These are phyloP conservation scores for Triticum dicoccoides DNA, from an alignment of 176 grass and related monocot genomes.

Conservation along the genomic window DNA sequence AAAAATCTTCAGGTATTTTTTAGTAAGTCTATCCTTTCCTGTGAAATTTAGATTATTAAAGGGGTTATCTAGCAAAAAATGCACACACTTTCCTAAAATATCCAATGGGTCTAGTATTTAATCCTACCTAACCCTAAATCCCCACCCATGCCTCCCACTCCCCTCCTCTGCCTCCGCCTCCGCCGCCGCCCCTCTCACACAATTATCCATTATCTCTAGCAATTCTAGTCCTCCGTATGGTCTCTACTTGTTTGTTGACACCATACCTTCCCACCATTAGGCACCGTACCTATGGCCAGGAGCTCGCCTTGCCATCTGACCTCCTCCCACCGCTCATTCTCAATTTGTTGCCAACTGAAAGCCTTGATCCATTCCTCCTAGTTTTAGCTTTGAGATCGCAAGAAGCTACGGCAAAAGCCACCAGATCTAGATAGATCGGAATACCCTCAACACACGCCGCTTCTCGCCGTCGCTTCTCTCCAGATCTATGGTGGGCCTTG, in stretches of 20 bases:
- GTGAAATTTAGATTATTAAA: background rate
- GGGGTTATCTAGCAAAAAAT: background rate
- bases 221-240: background rate
- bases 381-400: background rate
- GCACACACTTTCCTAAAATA: background rate
- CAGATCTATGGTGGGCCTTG: background rate
- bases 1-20: background rate
- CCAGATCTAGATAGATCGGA: background rate
- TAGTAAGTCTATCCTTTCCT: background rate
- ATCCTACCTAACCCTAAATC: background rate
- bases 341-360: background rate
- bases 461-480: background rate
- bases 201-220: background rate
- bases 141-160: background rate
- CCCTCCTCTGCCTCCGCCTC: too few relatives aligned
- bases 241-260: background rate
- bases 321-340: background rate
- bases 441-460: background rate
- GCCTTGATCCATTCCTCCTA: background rate
- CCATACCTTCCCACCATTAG: background rate
- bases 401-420: background rate
- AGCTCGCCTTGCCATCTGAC: background rate
- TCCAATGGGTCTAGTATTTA: background rate
- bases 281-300: background rate
- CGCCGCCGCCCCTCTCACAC: background rate